Conservation (phyloP, 2,329 filamentous ascomycete species). For the Colletotrichum sojae region DNA sequence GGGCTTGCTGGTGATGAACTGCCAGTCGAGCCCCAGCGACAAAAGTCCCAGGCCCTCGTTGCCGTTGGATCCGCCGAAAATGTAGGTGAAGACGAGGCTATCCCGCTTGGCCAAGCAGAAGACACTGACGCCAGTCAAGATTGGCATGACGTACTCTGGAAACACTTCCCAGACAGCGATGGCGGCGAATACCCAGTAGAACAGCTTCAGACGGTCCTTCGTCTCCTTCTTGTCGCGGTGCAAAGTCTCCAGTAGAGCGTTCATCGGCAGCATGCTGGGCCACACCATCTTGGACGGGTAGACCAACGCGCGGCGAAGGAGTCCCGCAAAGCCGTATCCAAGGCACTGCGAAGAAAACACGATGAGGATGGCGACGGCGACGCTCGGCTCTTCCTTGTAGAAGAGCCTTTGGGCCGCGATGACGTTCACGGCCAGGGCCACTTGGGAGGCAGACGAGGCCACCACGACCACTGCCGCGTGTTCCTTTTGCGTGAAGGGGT, state of each 20-base stretch:
- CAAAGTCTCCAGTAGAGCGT: neutral
- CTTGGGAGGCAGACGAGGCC: neutral
- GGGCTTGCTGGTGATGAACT: conserved; percentile 55
- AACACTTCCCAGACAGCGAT: neutral
- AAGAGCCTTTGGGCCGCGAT: neutral
- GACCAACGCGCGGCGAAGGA: neutral
- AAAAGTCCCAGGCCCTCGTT: too few species aligned
- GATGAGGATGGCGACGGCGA: neutral
- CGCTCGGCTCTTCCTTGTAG: neutral
- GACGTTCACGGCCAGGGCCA: neutral
- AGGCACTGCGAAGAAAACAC: neutral
- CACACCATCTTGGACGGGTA: neutral
- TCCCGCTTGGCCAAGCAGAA: too few species aligned
- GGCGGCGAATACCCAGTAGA: neutral
- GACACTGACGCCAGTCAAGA: conserved; percentile 48
- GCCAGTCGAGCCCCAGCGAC: conserved; percentile 13
- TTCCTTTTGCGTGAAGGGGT: conserved; percentile 1
- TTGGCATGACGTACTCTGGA: neutral
- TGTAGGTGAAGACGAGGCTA: too few species aligned
- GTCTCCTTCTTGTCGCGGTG: neutral
- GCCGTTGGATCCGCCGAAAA: too few species aligned
- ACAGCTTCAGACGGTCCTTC: neutral
- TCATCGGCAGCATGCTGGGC: neutral
- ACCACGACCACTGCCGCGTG: neutral
- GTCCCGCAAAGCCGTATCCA: neutral